Conservation (phyloP, 1,284 basidiomycete genomes). For the Pisolithus thermaeus region DNA sequence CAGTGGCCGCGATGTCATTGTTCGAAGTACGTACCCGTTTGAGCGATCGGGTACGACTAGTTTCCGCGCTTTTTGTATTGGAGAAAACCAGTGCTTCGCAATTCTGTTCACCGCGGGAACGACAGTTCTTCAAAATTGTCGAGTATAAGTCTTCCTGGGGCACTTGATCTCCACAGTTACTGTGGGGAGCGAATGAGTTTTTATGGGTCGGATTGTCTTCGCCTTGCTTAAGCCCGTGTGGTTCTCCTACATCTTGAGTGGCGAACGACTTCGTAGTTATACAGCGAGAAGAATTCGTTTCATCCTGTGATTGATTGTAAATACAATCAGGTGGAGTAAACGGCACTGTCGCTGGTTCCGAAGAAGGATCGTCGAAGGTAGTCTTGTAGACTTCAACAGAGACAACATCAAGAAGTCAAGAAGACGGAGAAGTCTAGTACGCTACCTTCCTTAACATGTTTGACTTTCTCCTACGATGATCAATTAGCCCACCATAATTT, state of each 20-base stretch:
- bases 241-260: neutral
- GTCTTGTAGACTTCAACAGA: conserved; percentile 25
- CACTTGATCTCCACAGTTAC: too few relatives aligned
- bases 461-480: conserved; percentile 22
- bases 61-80: too few relatives aligned
- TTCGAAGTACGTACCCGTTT: too few relatives aligned
- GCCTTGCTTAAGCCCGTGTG: neutral
- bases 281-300: neutral
- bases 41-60: too few relatives aligned
- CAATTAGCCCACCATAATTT: neutral
- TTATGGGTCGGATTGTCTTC: neutral
- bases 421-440: neutral
- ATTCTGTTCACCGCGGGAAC: too few relatives aligned
- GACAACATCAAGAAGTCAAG: neutral
- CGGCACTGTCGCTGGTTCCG: neutral
- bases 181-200: too few relatives aligned
- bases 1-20: too few relatives aligned
- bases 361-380: conserved; percentile 13
- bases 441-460: conserved; percentile 25
- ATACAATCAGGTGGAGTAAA: neutral
- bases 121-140: too few relatives aligned
- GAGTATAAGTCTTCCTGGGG: too few relatives aligned
- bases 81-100: too few relatives aligned
- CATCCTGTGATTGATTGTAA: neutral
- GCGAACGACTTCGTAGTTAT: neutral